Evolutionary conservation across 2,329 filamentous ascomycete species (phyloP).

Genomic region (Nothopassalora personata): DNA sequence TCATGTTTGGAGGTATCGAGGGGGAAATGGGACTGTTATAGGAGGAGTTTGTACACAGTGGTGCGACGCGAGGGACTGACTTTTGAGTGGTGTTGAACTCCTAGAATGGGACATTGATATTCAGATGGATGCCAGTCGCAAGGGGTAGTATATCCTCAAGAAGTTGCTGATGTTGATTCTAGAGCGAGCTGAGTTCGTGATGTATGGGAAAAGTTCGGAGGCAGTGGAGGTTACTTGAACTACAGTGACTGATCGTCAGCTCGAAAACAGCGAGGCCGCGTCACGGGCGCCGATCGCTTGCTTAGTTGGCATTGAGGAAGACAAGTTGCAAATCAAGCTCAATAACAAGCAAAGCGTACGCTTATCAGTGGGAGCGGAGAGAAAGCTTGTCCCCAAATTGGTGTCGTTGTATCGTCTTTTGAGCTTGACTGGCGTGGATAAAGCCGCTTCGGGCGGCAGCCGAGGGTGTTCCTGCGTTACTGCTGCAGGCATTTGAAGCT

Average conservation of each 20-base stretch:
- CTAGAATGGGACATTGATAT: slow-evolving; percentile 20
- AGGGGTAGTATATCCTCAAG: background rate
- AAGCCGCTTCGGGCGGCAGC: background rate
- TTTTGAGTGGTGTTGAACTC: slow-evolving; percentile 21
- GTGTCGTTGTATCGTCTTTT: background rate
- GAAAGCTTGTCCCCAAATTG: background rate
- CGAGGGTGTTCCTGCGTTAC: background rate
- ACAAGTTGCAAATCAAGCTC: slow-evolving; percentile 4
- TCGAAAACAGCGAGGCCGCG: background rate
- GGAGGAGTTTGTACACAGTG: too few species aligned
- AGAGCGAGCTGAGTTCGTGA: background rate
- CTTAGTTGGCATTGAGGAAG: background rate
- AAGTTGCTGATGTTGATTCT: too few species aligned
- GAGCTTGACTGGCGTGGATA: background rate
- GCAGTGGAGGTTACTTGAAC: background rate
- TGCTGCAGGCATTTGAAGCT: background rate
- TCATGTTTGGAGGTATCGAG: too few species aligned
- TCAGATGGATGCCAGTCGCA: slow-evolving; percentile 23
- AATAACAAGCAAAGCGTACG: background rate
- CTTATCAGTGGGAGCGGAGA: background rate
- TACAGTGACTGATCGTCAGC: background rate
- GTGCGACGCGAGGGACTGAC: too few species aligned
- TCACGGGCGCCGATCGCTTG: background rate
- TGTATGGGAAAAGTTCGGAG: background rate
- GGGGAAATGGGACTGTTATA: too few species aligned